Evolutionary conservation across 495 filamentous ascomycete genomes (phyloP), one percentile per base, ranked within the genome.

Genomic region (Penicillium angulare): DNA sequence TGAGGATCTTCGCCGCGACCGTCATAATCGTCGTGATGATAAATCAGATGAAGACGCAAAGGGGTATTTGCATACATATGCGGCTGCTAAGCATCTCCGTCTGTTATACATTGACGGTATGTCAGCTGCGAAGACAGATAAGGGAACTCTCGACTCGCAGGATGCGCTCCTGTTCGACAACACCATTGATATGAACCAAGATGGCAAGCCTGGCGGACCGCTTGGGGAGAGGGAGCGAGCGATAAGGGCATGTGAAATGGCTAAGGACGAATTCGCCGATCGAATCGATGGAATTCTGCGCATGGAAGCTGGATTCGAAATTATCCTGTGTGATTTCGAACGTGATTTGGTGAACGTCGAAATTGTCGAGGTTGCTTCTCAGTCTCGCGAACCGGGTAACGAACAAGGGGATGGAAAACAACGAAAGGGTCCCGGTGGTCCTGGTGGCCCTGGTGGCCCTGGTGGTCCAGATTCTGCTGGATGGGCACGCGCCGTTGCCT

Each of bases 281-380:
- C 67, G 69, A 0, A 71, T 86, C 33, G 78, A 86, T 42, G 85
- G 85, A 0, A 54, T 87, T 16, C 55, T 88, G 1, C 76, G 84
- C 13, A 86, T 86, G 80, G 85, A 88, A 52, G 79, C 77, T 22
- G 85, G 85, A 0, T 87, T 87, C 45, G 85, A 87, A 63, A 68
- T 88, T 33, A 85, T 88, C 38, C 65, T 85, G n/a, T 88, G 85
- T 61, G 62, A 80, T 26, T 87, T 87, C 47, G 64, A 65, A 34
- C 61, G 78, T 15, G 68, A 69, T 42, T 31, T 72, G 16, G 63
- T 74, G 20, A 52, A 47, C 1, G 36, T 68, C 2, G 56, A 65
- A 0, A 66, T 69, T 5, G 62, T 55, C 5, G 58, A 61, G 27
- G 63, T 67, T 1, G 64, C 67, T 16, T 18, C 39, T 3, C n/a